Evolutionary conservation across 1,284 basidiomycete genomes (phyloP).

Genomic region (Fomitiporia mediterranea): DNA sequence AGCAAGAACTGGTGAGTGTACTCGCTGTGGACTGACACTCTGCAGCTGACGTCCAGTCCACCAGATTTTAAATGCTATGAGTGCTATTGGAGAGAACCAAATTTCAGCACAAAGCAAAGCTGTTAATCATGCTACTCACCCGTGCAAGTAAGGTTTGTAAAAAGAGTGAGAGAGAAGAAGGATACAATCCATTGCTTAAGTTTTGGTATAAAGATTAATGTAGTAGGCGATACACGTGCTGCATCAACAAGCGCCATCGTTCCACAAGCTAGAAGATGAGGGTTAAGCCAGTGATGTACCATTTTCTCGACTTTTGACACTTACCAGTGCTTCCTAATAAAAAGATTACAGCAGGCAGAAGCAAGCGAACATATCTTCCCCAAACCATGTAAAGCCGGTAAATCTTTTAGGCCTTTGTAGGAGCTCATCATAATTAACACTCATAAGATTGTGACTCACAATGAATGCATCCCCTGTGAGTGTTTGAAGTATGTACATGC

Average conservation of each 20-base stretch:
- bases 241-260: not conserved
- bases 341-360: slow-evolving; percentile 8
- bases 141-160: slow-evolving; percentile 17
- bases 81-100: not conserved
- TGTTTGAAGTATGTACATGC: slow-evolving; percentile 31
- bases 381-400: slow-evolving; percentile 15
- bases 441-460: slow-evolving; percentile 22
- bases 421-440: not conserved
- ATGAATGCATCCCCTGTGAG: slow-evolving; percentile 33
- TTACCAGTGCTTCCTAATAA: slow-evolving; percentile 11
- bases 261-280: not conserved
- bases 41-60: not conserved
- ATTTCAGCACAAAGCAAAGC: not conserved
- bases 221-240: slow-evolving; percentile 8
- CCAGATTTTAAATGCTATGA: slow-evolving; percentile 10
- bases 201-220: slow-evolving; percentile 11
- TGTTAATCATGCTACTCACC: not conserved
- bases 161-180: slow-evolving; percentile 16
- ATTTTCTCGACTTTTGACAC: not conserved
- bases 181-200: slow-evolving; percentile 17
- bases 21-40: not conserved
- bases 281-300: not conserved
- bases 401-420: not conserved
- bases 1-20: slow-evolving; percentile 8
- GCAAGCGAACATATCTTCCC: slow-evolving; percentile 8